Conservation (phyloP, 495 filamentous ascomycete species). For the Entonaema liquescens region DNA sequence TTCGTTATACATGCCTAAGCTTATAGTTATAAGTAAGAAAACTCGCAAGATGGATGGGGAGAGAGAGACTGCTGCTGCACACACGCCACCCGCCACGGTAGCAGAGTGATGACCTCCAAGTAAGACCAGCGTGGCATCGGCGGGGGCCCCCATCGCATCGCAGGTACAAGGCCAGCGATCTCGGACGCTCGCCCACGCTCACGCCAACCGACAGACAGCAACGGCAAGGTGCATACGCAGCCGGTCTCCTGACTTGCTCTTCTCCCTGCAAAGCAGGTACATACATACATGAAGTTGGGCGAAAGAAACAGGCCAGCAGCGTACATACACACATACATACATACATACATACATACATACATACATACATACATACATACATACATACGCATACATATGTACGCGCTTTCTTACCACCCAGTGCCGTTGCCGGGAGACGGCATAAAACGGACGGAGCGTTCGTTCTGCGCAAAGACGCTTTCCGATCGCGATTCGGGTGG, state of each 20-base stretch:
- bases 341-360: conserved; percentile 2
- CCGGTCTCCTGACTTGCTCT: conserved; percentile 35
- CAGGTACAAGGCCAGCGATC: conserved; percentile 30
- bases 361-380: neutral
- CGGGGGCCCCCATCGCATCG: neutral
- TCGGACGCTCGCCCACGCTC: conserved; percentile 33
- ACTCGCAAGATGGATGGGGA: too few relatives aligned
- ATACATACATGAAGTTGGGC: conserved; percentile 6
- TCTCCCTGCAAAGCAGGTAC: conserved; percentile 5
- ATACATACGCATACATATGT: conserved; percentile 5
- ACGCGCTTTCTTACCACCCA: conserved; percentile 15
- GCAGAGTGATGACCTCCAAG: conserved; percentile 35
- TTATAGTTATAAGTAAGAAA: too few relatives aligned
- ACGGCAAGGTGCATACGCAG: conserved; percentile 38
- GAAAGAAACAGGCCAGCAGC: neutral
- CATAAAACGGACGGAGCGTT: neutral
- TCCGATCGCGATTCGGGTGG: conserved; percentile 28
- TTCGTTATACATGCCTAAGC: neutral
- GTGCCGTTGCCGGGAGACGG: neutral
- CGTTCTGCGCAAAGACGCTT: conserved; percentile 2
- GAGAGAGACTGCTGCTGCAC: too few relatives aligned
- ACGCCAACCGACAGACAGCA: conserved; percentile 25
- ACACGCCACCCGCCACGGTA: conserved; percentile 10
- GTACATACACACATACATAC: neutral
- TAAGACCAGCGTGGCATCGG: conserved; percentile 39